Evolutionary conservation across 2,329 filamentous ascomycete genomes (phyloP), one percentile per base, ranked within the genome.

Genomic region (Harringtonia lauricola): DNA sequence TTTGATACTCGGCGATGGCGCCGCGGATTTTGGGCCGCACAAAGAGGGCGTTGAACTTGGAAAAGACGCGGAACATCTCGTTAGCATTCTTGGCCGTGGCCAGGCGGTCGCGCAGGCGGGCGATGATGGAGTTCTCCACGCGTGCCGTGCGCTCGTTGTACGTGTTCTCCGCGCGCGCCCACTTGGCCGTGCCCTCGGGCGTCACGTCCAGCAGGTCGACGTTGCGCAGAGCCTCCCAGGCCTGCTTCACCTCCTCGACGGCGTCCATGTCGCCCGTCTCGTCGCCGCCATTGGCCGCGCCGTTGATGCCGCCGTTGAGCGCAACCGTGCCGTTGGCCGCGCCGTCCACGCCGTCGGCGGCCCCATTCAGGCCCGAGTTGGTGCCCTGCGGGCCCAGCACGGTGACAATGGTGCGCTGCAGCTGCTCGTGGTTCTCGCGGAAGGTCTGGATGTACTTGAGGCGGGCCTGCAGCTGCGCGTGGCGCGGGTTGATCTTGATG

Each of bases 21-120:
- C 94, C 89, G 52, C 92, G 83, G 65, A 99, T 96, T 72, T 98
- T 98, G n/a, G 92, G 92, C 47, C 92, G 81, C 45, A 99, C 90
- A 54, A 99, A 94, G 26, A 99, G 80, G 2, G 92, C 92, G 59
- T 99, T 99, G 75, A 99, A 99, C 60, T 96, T 96, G 42, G 92
- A 96, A 62, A 98, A 98, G 49, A 99, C 92, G 43, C 94, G 85
- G 63, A 99, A 99, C 92, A 98, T 99, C 64, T 98, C 94, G 59
- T 94, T 96, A 34, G 92, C 92, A 49, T 88, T 95, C 71, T 94
- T 95, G 13, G 92, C 90, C 8, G 88, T 95, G 14, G 89, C 92
- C 44, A 98, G 74, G 46, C 92, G 84, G 63, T 98, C 92, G 56
- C 92, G 78, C 28, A 98, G 72, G 43, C 88, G 78, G 29, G 92